A percentile compares a stretch with the other conserved stretches of the same genome.
These are phyloP conservation scores for Epipyxis sp. DNA, from an alignment of 108 stramenopile genomes.

Conservation along the genomic window DNA sequence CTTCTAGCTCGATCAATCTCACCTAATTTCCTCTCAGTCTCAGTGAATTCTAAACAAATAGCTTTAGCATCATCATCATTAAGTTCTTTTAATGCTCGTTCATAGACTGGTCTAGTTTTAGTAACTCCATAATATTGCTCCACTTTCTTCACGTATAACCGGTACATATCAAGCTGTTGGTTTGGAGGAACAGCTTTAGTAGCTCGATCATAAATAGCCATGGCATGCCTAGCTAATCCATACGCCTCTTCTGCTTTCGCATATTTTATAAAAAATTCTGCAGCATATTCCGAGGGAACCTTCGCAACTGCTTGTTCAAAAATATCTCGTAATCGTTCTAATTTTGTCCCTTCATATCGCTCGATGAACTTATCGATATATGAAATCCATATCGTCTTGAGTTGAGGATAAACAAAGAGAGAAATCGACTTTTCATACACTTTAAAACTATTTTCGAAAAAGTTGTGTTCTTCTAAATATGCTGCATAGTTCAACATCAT, in stretches of 20 bases:
- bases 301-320: slow-evolving; percentile 83
- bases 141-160: slow-evolving; percentile 81
- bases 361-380: slow-evolving; percentile 79
- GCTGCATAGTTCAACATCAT: slow-evolving; percentile 88
- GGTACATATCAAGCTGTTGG: slow-evolving; percentile 78
- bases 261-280: slow-evolving; percentile 79
- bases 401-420: slow-evolving; percentile 83
- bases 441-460: slow-evolving; percentile 47
- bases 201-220: slow-evolving; percentile 80
- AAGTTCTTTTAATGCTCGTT: slow-evolving; percentile 70
- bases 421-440: slow-evolving; percentile 94
- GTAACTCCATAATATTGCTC: slow-evolving; percentile 77
- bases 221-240: slow-evolving; percentile 84
- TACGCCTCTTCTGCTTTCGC: slow-evolving; percentile 90
- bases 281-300: slow-evolving; percentile 75
- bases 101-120: slow-evolving; percentile 81
- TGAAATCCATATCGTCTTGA: slow-evolving; percentile 78
- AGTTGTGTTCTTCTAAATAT: slow-evolving; percentile 73
- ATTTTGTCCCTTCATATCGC: slow-evolving; percentile 84
- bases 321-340: slow-evolving; percentile 84
- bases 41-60: slow-evolving; percentile 86
- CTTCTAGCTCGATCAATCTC: slow-evolving; percentile 92
- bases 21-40: slow-evolving; percentile 81
- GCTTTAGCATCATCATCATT: slow-evolving; percentile 69
- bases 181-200: slow-evolving; percentile 71